These are phyloP conservation scores for Cercospora sp. DNA, from an alignment of 2,329 filamentous ascomycete genomes.

Conservation along the genomic window DNA sequence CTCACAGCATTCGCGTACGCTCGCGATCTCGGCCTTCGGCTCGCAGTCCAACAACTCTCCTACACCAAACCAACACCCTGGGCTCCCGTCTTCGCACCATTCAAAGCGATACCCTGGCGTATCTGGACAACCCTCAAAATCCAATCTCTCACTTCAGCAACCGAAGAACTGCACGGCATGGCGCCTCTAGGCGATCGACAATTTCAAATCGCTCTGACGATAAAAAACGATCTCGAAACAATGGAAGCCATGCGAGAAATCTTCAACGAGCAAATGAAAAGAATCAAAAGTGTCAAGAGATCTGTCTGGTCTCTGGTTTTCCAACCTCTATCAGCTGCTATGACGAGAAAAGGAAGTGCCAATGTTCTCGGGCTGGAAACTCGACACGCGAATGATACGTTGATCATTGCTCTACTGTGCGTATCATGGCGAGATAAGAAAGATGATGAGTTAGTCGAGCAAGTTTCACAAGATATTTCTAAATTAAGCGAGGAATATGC, in stretches of 20 bases:
- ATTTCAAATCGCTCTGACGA: neutral
- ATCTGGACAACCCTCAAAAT: neutral
- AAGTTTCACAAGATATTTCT: conserved; percentile 2
- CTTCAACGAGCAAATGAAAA: neutral
- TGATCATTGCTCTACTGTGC: neutral
- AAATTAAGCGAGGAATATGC: neutral
- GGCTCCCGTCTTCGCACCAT: neutral
- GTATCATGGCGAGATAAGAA: neutral
- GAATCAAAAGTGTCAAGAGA: neutral
- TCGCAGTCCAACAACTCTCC: neutral
- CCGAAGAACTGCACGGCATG: neutral
- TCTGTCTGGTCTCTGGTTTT: neutral
- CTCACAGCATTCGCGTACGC: conserved; percentile 1
- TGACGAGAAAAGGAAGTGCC: neutral
- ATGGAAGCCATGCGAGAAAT: neutral
- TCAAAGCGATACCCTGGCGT: neutral
- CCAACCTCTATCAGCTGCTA: neutral
- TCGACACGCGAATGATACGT: neutral
- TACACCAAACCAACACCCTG: neutral
- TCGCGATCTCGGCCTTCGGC: neutral
- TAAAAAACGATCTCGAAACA: neutral
- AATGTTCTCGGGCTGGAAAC: neutral
- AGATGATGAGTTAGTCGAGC: neutral
- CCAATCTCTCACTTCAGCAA: neutral
- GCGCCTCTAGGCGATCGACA: neutral